Conservation (phyloP, 352 stramenopile species). For the Globisporangium viniferum region DNA sequence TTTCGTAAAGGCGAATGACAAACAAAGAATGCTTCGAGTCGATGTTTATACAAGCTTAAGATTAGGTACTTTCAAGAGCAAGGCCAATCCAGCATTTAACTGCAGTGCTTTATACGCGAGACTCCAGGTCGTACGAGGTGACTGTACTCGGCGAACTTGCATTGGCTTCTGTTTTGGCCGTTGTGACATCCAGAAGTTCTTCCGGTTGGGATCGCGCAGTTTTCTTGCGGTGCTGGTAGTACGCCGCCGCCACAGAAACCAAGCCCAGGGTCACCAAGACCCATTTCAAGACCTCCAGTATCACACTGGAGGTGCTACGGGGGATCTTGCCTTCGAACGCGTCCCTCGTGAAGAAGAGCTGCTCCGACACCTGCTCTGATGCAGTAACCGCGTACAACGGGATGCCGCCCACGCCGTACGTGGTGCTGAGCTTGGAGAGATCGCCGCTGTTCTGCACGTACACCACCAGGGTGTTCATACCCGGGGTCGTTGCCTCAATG, state of each 20-base stretch:
- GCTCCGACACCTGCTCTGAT: too few species aligned
- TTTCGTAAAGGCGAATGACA: too few species aligned
- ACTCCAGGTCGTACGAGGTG: neutral
- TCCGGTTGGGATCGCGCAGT: neutral
- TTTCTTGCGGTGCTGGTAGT: neutral
- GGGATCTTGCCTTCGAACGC: too few species aligned
- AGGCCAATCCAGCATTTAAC: neutral
- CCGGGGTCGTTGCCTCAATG: constrained; percentile 17
- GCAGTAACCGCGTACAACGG: too few species aligned
- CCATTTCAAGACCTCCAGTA: too few species aligned
- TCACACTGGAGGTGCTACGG: too few species aligned
- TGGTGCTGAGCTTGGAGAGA: constrained; percentile 13
- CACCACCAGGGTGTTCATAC: constrained; percentile 22
- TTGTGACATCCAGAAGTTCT: neutral
- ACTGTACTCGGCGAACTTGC: neutral
- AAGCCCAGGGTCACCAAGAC: too few species aligned
- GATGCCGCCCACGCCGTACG: neutral
- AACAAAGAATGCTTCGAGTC: too few species aligned
- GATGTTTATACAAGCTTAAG: neutral
- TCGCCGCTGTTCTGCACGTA: constrained; percentile 36
- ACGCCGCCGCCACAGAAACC: too few species aligned
- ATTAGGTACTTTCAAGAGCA: neutral
- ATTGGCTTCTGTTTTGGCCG: neutral
- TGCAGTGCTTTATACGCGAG: neutral
- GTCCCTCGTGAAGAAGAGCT: too few species aligned